Evolutionary conservation across 1,284 basidiomycete species (phyloP), one percentile per base, ranked within the genome.

Genomic region (Leccinum insolens): DNA sequence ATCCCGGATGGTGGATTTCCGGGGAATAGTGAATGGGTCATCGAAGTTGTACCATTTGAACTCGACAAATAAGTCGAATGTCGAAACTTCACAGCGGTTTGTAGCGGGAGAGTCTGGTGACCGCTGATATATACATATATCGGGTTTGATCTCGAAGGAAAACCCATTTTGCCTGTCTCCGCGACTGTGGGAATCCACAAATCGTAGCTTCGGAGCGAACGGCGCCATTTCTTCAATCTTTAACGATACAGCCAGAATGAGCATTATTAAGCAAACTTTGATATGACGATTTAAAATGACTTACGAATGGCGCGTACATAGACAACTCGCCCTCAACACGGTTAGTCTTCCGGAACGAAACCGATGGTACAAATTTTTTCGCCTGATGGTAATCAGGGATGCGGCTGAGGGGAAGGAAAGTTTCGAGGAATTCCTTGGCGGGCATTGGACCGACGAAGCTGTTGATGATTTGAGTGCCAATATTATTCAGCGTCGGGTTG

Each of bases 31-130:
- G 44, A 65, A 60, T 9, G 58, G 64, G 25, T 65, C 31, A 11
- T 60, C 44, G 11, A 7, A 34, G 12, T 58, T 46, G 22, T 46
- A 9, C 61, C 65, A 66, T 41, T 66, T 66, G 55, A 66, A 66
- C 14, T 66, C 14, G 28, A 66, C n/a, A 9, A 34, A 28, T 7
- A 66, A 34, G n/a, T 66, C 20, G 15, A 63, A 11, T 11, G 4
- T 22, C 3, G 28, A 14, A 15, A 62, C 4, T 25, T 59, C 31
- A 20, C 65, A 63, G n/a, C n/a, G 17, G 12, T 11, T 28, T 8
- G 9, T 7, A 7, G 7, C 11, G 8, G 14, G 8, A 20, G 14
- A 4, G 7, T 7, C 37, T 14, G 14, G 52, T 6, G 41, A 11
- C 20, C 6, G 14, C 2, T 6, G 37, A 31, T 65, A 65, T 8